These are phyloP conservation scores for Blastomyces parvus DNA, from an alignment of 2,329 filamentous ascomycete genomes.

Conservation along the genomic window DNA sequence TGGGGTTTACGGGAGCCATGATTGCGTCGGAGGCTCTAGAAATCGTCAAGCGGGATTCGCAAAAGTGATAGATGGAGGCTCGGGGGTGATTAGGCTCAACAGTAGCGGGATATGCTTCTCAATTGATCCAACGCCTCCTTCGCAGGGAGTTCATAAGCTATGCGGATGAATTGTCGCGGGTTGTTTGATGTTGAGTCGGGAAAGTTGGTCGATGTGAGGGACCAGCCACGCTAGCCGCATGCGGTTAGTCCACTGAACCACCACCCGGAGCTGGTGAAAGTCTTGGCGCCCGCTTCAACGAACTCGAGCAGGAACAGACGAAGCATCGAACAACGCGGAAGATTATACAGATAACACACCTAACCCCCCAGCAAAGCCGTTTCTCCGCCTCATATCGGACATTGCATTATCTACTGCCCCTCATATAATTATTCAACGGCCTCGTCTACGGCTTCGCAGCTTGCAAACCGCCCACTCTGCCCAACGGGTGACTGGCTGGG, in stretches of 20 bases:
- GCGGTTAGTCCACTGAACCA: background rate
- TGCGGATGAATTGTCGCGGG: conserved; percentile 16
- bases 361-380: background rate
- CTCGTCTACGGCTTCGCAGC: background rate
- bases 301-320: background rate
- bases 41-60: background rate
- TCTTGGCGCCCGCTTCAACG: background rate
- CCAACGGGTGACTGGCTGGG: background rate
- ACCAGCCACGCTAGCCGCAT: background rate
- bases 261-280: background rate
- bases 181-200: background rate
- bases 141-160: conserved; percentile 5
- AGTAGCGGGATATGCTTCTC: background rate
- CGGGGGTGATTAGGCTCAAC: background rate
- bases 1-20: conserved; percentile 56
- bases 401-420: too few species aligned
- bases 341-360: background rate
- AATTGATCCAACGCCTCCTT: conserved; percentile 4
- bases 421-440: background rate
- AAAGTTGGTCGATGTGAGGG: background rate
- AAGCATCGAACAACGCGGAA: background rate
- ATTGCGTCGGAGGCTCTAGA: conserved; percentile 16
- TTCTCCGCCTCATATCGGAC: background rate
- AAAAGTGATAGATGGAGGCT: background rate
- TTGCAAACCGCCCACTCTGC: background rate